phyloP scores from a whole-genome alignment of 2,329 filamentous ascomycete genomes.

The Akanthomyces dipterigenus region DNA sequence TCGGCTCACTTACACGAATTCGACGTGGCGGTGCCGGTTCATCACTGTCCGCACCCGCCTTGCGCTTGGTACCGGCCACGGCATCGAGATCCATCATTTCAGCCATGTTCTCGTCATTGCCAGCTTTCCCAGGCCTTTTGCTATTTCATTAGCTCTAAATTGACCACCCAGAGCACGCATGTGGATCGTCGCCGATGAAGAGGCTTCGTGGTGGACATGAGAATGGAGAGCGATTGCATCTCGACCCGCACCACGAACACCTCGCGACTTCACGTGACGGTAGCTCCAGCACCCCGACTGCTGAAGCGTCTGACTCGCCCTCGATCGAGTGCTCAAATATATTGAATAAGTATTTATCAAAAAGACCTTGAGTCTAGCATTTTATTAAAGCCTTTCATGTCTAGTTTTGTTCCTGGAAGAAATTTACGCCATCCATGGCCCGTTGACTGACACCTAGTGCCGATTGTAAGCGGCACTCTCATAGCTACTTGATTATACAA shows the following conservation, averaged over 20 bases:
- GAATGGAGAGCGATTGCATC: not conserved
- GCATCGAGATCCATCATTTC: slow-evolving; percentile 40
- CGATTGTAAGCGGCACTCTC: not conserved
- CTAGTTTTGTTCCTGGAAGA: not conserved
- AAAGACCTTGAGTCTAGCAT: not conserved
- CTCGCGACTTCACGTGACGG: slow-evolving; percentile 12
- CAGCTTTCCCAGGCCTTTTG: not conserved
- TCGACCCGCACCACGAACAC: slow-evolving; percentile 6
- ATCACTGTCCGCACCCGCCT: slow-evolving; percentile 33
- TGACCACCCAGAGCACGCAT: not conserved
- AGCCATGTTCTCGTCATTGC: slow-evolving; percentile 19
- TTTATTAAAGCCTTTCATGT: not conserved
- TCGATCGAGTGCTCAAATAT: not conserved
- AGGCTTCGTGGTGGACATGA: not conserved
- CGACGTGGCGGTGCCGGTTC: slow-evolving; percentile 37
- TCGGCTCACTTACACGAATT: slow-evolving; percentile 37
- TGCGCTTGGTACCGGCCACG: slow-evolving; percentile 42
- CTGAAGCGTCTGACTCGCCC: not conserved
- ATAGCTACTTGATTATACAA: not conserved
- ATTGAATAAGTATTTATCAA: not conserved
- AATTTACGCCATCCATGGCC: not conserved
- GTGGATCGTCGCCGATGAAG: not conserved
- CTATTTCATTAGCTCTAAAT: not conserved
- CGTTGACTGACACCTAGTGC: not conserved
- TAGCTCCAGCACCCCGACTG: not conserved